A percentile compares a stretch with the other conserved stretches of the same genome.
These are phyloP conservation scores for Suillus cothurnatus DNA, from an alignment of 768 basidiomycete species.

Conservation along the genomic window DNA sequence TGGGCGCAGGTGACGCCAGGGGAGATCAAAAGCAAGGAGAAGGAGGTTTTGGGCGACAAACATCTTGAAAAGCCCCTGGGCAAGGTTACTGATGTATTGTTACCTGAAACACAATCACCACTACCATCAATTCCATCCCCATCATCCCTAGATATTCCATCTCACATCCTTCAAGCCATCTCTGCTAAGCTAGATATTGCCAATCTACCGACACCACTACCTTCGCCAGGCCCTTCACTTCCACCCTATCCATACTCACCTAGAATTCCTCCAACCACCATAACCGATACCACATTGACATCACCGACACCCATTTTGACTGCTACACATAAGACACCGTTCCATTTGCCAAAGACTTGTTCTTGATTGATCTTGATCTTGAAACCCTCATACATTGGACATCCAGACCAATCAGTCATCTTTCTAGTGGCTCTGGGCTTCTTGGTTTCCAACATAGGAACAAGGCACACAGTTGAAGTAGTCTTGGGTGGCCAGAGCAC, in stretches of 20 bases:
- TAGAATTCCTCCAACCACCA: no score
- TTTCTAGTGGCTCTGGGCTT: conserved; percentile 55
- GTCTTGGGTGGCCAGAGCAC: conserved; percentile 86
- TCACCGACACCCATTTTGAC: no score
- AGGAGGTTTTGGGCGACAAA: conserved; percentile 11
- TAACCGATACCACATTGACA: no score
- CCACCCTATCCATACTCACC: no score
- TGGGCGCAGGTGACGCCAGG: conserved; percentile 46
- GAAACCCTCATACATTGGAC: no score
- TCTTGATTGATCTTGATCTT: no score
- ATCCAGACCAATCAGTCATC: no score
- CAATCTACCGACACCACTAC: conserved; percentile 28
- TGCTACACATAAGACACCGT: no score
- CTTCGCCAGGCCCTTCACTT: no score
- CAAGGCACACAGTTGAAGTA: conserved; percentile 90
- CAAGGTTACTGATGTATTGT: conserved; percentile 20
- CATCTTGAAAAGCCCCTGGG: conserved; percentile 11
- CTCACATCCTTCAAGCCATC: conserved; percentile 13
- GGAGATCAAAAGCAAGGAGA: conserved; percentile 23
- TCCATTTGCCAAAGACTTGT: no score
- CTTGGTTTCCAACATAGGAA: conserved; percentile 63
- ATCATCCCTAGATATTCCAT: conserved; percentile 21
- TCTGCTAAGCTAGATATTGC: conserved; percentile 15
- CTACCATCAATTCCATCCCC: conserved; percentile 31
- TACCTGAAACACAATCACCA: conserved; percentile 20